Evolutionary conservation across 306 rosid species (phyloP).

Genomic region (Boehmeria nivea): DNA sequence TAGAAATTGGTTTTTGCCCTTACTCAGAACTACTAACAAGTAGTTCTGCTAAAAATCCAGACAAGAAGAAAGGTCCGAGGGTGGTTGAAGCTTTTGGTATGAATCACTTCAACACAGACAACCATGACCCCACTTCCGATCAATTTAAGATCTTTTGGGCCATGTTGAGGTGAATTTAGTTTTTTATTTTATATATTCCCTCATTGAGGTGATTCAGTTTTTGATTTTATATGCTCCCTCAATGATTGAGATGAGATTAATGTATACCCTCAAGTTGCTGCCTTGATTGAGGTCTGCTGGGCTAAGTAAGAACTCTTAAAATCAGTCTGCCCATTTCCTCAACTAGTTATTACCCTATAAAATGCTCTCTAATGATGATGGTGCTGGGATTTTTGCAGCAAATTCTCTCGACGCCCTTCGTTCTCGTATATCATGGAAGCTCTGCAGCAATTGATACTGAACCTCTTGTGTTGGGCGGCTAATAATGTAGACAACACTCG

Average conservation of each 20-base stretch:
- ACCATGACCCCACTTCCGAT: too few relatives aligned
- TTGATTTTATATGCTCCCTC: too few relatives aligned
- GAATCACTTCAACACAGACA: neutral
- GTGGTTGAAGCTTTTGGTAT: neutral
- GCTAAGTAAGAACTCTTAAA: neutral
- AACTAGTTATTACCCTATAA: too few relatives aligned
- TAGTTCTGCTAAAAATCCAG: neutral
- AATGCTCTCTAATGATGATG: neutral
- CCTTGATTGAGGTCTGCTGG: constrained; percentile 17
- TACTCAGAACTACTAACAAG: too few relatives aligned
- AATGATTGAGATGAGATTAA: too few relatives aligned
- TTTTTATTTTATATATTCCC: neutral
- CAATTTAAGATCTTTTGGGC: too few relatives aligned
- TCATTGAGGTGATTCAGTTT: too few relatives aligned
- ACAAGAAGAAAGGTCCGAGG: constrained; percentile 7
- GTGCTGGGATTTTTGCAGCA: neutral
- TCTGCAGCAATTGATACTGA: constrained; percentile 2
- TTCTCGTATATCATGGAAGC: constrained; percentile 10
- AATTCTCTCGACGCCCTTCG: constrained; percentile 7
- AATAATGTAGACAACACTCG: too few relatives aligned
- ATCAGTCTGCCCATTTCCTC: too few relatives aligned
- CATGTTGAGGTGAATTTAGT: neutral
- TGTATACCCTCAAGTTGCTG: constrained; percentile 6
- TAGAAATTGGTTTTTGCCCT: too few relatives aligned
- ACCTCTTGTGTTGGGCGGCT: too few relatives aligned